Evolutionary conservation across 2,329 filamentous ascomycete genomes (phyloP), one percentile per base, ranked within the genome.

Genomic region (Pseudocercospora ulei): DNA sequence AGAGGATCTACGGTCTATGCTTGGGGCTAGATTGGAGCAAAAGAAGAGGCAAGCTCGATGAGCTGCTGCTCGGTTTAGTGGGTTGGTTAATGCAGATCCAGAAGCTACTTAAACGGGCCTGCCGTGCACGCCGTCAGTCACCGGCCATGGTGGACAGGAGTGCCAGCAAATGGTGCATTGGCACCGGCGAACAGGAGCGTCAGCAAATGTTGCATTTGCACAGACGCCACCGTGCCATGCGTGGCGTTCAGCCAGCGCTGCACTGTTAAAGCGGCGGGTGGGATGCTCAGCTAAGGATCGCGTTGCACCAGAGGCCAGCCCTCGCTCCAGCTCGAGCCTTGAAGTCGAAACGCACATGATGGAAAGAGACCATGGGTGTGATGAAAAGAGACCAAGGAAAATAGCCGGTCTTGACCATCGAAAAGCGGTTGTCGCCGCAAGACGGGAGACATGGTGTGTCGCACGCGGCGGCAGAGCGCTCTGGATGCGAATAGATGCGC

Each of bases 221-320:
- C 16, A 28, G 19, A 31, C 36, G 41, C 31, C 41, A 39, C 31
- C 25, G n/a, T 17, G 28, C 27, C 16, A 28, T 36, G 41, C 41
- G 40, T 22, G 33, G 38, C 38, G 38, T 28, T 19, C 14, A 30
- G 34, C 30, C 41, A 40, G 37, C 36, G 27, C 16, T 30, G 27
- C 41, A 30, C 28, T 35, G 31, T 17, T 35, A 31, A 22, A 11
- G 30, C 33, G 23, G 30, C 16, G 13, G 11, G 23, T 16, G 17
- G 26, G 26, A 41, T 37, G 39, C 39, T 41, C 22, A 33, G 36
- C 33, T 36, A 33, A 36, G 33, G 33, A n/a, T n/a, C n/a, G 24
- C 7, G 24, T 20, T 8, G 22, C 14, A 17, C 22, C 6, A 28
- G 16, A 20, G 35, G 35, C 29, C 35, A 12, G 35, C 29, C 35